phyloP scores from a whole-genome alignment of 1,284 basidiomycete species.

The Trichosporon sp. region DNA sequence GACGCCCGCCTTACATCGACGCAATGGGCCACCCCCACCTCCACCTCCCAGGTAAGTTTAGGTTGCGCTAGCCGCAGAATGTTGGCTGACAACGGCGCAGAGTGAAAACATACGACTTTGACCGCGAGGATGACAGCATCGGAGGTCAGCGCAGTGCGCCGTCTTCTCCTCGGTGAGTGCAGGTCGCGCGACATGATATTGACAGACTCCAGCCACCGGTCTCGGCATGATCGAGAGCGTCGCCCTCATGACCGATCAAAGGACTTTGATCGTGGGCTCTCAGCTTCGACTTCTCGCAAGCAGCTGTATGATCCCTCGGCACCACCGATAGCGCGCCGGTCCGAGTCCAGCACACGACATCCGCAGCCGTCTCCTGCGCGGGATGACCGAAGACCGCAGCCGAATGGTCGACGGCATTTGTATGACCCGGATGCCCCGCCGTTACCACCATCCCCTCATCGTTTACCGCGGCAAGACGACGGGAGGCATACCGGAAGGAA shows the following conservation, averaged over 20 bases:
- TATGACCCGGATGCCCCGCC: conserved; percentile 18
- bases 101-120: background rate
- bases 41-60: conserved; percentile 3
- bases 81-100: background rate
- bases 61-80: background rate
- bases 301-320: conserved; percentile 18
- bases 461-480: conserved; percentile 3
- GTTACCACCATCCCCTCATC: conserved; percentile 7
- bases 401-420: conserved; percentile 1
- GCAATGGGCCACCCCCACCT: background rate
- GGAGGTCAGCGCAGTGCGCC: background rate
- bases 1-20: background rate
- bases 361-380: background rate
- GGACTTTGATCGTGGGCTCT: conserved; percentile 20
- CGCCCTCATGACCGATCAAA: conserved; percentile 2
- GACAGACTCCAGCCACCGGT: background rate
- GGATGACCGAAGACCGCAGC: background rate
- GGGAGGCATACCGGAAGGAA: background rate
- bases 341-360: background rate
- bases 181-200: background rate
- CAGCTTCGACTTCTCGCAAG: background rate
- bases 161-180: background rate
- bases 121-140: background rate
- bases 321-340: background rate
- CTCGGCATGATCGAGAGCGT: background rate